phyloP scores from a whole-genome alignment of 2,329 filamentous ascomycete genomes.

The Amauroascus niger region DNA sequence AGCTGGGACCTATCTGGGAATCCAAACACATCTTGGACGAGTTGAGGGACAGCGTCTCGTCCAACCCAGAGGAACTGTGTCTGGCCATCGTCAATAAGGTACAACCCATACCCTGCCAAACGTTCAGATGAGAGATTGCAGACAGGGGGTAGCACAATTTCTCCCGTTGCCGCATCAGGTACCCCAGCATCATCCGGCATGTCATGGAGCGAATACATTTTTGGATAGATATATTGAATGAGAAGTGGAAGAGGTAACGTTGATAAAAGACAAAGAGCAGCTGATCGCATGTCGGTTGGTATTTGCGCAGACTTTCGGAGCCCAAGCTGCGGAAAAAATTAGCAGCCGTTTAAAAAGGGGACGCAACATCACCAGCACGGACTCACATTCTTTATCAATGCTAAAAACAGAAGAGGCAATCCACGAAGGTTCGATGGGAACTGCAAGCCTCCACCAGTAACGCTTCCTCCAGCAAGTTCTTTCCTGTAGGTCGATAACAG shows the following conservation, averaged over 20 bases:
- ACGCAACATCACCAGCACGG: not conserved
- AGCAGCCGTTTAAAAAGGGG: slow-evolving; percentile 15
- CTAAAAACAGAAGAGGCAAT: slow-evolving; percentile 81
- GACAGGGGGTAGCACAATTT: slow-evolving; percentile 76
- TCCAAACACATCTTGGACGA: slow-evolving; percentile 84
- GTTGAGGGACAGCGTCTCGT: slow-evolving; percentile 79
- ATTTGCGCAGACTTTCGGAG: slow-evolving; percentile 89
- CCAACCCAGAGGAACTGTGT: slow-evolving; percentile 97
- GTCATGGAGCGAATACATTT: slow-evolving; percentile 79
- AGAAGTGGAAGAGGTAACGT: slow-evolving; percentile 82
- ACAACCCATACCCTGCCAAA: slow-evolving; percentile 80
- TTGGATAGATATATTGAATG: slow-evolving; percentile 85
- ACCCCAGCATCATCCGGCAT: slow-evolving; percentile 91
- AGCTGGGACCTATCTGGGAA: slow-evolving; percentile 72
- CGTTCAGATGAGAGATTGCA: slow-evolving; percentile 81
- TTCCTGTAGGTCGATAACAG: slow-evolving; percentile 93
- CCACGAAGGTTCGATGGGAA: slow-evolving; percentile 87
- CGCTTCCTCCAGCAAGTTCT: slow-evolving; percentile 88
- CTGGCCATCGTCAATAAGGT: slow-evolving; percentile 93
- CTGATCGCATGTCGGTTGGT: slow-evolving; percentile 83
- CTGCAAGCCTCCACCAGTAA: slow-evolving; percentile 82
- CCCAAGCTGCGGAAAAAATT: slow-evolving; percentile 46
- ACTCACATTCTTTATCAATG: slow-evolving; percentile 86
- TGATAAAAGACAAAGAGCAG: slow-evolving; percentile 85
- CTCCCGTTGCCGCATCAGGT: slow-evolving; percentile 73